These are phyloP conservation scores for Cyclotella atomus DNA, from an alignment of 108 stramenopile genomes.

Conservation along the genomic window DNA sequence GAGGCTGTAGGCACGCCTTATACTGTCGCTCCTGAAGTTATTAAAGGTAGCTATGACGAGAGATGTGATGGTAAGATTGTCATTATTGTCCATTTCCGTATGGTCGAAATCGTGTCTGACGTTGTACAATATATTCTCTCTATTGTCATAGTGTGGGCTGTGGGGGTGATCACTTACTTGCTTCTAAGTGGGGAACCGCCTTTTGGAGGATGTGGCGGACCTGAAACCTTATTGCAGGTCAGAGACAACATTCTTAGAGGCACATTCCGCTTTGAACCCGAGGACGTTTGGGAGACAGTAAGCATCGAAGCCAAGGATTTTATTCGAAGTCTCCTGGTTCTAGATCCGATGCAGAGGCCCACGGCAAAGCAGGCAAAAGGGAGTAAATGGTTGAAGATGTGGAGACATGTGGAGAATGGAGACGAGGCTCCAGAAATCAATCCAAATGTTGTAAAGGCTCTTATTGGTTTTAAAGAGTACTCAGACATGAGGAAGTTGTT, in stretches of 20 bases:
- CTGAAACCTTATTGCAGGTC: constrained; percentile 82
- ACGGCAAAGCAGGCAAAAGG: constrained; percentile 89
- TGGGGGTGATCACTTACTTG: constrained; percentile 87
- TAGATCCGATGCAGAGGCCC: constrained; percentile 83
- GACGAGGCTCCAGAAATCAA: constrained; percentile 62
- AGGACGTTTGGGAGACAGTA: constrained; percentile 78
- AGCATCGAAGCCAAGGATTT: constrained; percentile 87
- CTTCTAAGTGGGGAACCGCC: constrained; percentile 85
- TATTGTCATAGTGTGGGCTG: constrained; percentile 62
- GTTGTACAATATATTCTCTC: not conserved
- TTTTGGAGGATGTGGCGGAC: constrained; percentile 87
- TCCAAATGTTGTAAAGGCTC: constrained; percentile 78
- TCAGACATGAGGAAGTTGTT: constrained; percentile 88
- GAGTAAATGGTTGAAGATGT: constrained; percentile 85
- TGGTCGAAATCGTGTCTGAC: not conserved
- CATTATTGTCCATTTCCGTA: not conserved
- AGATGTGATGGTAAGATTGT: constrained; percentile 59
- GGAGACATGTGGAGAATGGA: constrained; percentile 56
- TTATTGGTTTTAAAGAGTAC: constrained; percentile 87
- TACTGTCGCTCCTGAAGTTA: constrained; percentile 89
- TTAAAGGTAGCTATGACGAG: constrained; percentile 85
- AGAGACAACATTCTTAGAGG: constrained; percentile 76
- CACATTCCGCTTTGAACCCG: constrained; percentile 68
- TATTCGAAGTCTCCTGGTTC: constrained; percentile 79
- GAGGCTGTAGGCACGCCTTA: constrained; percentile 93